Evolutionary conservation across 2,329 filamentous ascomycete species (phyloP).

Genomic region (Colletotrichum falcatum): DNA sequence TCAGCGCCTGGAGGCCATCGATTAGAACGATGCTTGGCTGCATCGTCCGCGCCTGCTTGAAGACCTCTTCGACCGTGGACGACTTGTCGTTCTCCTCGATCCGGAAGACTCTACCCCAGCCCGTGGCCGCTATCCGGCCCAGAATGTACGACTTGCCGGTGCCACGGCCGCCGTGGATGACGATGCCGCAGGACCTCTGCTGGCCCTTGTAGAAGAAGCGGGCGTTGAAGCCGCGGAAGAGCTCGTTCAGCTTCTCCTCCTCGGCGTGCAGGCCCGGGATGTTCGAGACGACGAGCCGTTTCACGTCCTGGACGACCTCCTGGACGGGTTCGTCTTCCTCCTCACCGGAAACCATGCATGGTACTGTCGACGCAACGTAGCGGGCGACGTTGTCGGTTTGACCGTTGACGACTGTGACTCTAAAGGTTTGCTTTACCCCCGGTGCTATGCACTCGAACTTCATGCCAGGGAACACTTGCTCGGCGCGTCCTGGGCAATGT

Average conservation of each 20-base stretch:
- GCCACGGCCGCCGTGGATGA: conserved; percentile 84
- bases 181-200: conserved; percentile 66
- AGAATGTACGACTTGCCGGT: conserved; percentile 87
- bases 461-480: conserved; percentile 77
- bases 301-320: conserved; percentile 35
- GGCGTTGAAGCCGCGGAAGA: conserved; percentile 68
- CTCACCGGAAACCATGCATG: conserved; percentile 14
- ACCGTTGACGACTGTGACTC: conserved; percentile 66
- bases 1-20: conserved; percentile 79
- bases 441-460: conserved; percentile 72
- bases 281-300: conserved; percentile 59
- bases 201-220: conserved; percentile 48
- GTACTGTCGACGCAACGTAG: conserved; percentile 53
- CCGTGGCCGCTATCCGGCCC: conserved; percentile 71
- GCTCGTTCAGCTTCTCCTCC: conserved; percentile 75
- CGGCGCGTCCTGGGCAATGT: conserved; percentile 65
- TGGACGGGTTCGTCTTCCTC: conserved; percentile 19
- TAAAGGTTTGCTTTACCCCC: conserved; percentile 71
- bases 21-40: conserved; percentile 85
- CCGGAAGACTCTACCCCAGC: conserved; percentile 77
- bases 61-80: conserved; percentile 72
- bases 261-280: conserved; percentile 78
- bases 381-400: conserved; percentile 58
- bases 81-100: conserved; percentile 69
- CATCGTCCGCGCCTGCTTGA: conserved; percentile 74